Evolutionary conservation across 2,329 filamentous ascomycete genomes (phyloP).

Genomic region (Delphinella strobiligena): DNA sequence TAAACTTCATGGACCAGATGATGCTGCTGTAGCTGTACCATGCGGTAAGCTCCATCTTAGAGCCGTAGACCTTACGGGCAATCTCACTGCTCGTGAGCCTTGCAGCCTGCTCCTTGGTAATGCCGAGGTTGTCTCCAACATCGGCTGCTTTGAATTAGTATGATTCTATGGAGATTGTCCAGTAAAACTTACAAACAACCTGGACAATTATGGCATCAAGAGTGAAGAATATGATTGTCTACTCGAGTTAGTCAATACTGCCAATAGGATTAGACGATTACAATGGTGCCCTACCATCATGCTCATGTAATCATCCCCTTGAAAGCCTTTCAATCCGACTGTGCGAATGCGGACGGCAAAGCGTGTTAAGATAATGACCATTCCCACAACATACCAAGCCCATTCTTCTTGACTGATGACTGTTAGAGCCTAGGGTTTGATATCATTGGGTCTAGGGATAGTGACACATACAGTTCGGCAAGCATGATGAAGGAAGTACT

Average conservation of each 20-base stretch:
- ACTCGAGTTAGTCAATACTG: not conserved
- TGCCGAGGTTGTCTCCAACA: constrained; percentile 20
- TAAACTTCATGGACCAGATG: constrained; percentile 23
- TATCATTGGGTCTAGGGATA: constrained; percentile 1
- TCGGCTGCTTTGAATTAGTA: not conserved
- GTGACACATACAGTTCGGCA: no score
- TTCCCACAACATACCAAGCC: constrained; percentile 4
- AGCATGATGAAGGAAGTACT: no score
- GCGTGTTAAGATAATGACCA: constrained; percentile 20
- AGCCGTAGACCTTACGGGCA: constrained; percentile 20
- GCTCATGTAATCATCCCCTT: constrained; percentile 27
- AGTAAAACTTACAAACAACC: constrained; percentile 18
- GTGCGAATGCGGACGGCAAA: constrained; percentile 26
- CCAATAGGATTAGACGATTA: not conserved
- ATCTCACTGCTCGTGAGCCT: constrained; percentile 19
- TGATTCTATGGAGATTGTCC: not conserved
- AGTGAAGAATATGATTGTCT: constrained; percentile 20
- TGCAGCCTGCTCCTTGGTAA: constrained; percentile 11
- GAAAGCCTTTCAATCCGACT: constrained; percentile 25
- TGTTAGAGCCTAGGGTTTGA: not conserved
- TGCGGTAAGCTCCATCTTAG: constrained; percentile 25
- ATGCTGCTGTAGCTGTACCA: constrained; percentile 20
- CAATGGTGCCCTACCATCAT: not conserved
- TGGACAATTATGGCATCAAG: constrained; percentile 26
- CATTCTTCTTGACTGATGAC: not conserved